Percentiles rank a stretch among this genome's conserved stretches.
phyloP scores from a whole-genome alignment of 2,329 filamentous ascomycete genomes.

The Clonostachys byssicola region DNA sequence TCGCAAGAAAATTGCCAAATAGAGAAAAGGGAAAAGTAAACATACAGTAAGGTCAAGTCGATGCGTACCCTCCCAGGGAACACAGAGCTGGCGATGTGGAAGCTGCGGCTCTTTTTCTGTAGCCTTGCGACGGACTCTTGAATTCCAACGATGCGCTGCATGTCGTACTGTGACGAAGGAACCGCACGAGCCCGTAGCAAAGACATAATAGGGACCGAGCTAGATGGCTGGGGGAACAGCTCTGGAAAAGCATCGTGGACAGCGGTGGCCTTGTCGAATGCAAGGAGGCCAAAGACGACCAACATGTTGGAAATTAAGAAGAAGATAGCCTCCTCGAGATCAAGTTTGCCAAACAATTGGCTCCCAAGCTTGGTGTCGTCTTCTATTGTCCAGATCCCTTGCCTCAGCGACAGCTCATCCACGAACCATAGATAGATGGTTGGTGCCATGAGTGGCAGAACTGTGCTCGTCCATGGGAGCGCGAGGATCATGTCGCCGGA shows the following conservation, averaged over 20 bases:
- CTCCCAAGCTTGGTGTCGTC: conserved; percentile 61
- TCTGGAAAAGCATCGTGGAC: conserved; percentile 60
- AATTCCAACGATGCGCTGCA: conserved; percentile 51
- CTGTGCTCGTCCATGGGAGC: conserved; percentile 53
- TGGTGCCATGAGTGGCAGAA: conserved; percentile 56
- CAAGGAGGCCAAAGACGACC: conserved; percentile 64
- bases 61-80: conserved; percentile 66
- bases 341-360: conserved; percentile 60
- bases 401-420: conserved; percentile 61
- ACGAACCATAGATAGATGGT: conserved; percentile 71
- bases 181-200: conserved; percentile 47
- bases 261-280: conserved; percentile 66
- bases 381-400: conserved; percentile 70
- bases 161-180: conserved; percentile 47
- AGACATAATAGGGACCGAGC: conserved; percentile 36
- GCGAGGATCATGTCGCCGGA: conserved; percentile 60
- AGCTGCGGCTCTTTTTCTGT: conserved; percentile 64
- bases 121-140: conserved; percentile 54
- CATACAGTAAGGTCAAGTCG: conserved; percentile 60
- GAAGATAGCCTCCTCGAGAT: conserved; percentile 72
- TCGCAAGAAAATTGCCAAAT: not conserved
- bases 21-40: conserved; percentile 9
- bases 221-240: conserved; percentile 45
- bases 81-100: conserved; percentile 66
- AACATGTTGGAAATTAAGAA: conserved; percentile 67